Conservation (phyloP, 2,329 filamentous ascomycete species). For the Dactylellina leptospora region DNA sequence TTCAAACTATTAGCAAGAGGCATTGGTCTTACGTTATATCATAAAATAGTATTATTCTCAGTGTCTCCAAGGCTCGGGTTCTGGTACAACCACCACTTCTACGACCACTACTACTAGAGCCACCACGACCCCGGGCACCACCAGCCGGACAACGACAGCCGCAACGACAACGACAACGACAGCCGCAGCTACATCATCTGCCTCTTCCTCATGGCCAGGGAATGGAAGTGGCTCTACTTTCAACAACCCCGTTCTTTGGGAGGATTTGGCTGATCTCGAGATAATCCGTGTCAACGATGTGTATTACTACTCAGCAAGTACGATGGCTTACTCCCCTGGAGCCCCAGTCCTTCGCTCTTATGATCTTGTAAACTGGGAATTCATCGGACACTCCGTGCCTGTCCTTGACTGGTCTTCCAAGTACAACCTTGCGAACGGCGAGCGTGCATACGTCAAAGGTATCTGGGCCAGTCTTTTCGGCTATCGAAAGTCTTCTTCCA, state of each 20-base stretch:
- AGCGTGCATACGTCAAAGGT: constrained; percentile 65
- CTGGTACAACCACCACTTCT: constrained; percentile 1
- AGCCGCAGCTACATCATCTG: not conserved
- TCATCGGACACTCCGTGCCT: constrained; percentile 60
- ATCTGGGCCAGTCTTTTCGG: constrained; percentile 68
- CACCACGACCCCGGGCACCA: constrained; percentile 1
- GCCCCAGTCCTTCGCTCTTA: constrained; percentile 68
- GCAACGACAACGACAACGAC: constrained; percentile 4
- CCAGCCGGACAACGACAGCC: not conserved
- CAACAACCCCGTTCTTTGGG: constrained; percentile 67
- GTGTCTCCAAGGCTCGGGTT: constrained; percentile 13
- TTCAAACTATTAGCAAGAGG: not conserved
- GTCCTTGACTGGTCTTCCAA: constrained; percentile 55
- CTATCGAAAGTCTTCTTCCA: constrained; percentile 64
- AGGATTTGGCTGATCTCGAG: constrained; percentile 68
- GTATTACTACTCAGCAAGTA: constrained; percentile 68
- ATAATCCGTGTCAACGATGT: constrained; percentile 65
- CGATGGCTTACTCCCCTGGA: constrained; percentile 68
- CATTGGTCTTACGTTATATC: not conserved
- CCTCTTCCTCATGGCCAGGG: constrained; percentile 26
- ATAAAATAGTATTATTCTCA: constrained; percentile 31
- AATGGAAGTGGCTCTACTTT: constrained; percentile 57
- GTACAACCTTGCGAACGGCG: constrained; percentile 64
- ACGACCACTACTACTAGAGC: not conserved
- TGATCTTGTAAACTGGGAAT: constrained; percentile 67